These are phyloP conservation scores for Echium plantagineum DNA, from an alignment of 257 asterid genomes.

Conservation along the genomic window DNA sequence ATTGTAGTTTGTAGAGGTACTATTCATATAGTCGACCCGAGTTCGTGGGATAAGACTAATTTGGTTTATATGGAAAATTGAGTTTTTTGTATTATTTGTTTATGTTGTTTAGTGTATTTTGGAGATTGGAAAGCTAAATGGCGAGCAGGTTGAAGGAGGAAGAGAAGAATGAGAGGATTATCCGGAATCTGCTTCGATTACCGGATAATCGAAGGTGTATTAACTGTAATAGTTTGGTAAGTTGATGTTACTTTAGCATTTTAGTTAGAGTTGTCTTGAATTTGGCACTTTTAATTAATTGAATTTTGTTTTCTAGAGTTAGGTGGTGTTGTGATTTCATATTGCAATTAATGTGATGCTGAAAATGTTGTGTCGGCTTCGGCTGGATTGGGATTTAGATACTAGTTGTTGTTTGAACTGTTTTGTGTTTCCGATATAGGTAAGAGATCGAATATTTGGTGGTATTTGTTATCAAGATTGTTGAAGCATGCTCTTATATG, in stretches of 20 bases:
- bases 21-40: no score
- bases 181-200: conserved; percentile 79
- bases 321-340: no score
- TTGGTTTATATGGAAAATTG: background rate
- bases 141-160: conserved; percentile 74
- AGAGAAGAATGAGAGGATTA: conserved; percentile 72
- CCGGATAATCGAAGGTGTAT: conserved; percentile 91
- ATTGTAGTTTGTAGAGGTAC: no score
- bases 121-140: conserved; percentile 28
- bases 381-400: background rate
- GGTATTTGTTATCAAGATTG: background rate
- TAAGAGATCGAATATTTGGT: background rate
- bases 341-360: background rate
- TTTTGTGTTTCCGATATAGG: background rate
- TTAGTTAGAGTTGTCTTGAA: no score
- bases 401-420: background rate
- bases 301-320: no score
- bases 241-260: conserved; percentile 9
- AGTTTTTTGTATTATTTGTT: background rate
- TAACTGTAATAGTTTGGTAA: conserved; percentile 91
- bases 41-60: no score
- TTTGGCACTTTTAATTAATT: no score
- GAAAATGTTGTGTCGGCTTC: background rate
- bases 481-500: background rate
- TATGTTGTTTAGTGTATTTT: background rate